Percentiles rank a stretch among this genome's conserved stretches.
Evolutionary conservation across 1,139 yeast genomes (phyloP).

Genomic region (Arxiozyma slooffiae): DNA sequence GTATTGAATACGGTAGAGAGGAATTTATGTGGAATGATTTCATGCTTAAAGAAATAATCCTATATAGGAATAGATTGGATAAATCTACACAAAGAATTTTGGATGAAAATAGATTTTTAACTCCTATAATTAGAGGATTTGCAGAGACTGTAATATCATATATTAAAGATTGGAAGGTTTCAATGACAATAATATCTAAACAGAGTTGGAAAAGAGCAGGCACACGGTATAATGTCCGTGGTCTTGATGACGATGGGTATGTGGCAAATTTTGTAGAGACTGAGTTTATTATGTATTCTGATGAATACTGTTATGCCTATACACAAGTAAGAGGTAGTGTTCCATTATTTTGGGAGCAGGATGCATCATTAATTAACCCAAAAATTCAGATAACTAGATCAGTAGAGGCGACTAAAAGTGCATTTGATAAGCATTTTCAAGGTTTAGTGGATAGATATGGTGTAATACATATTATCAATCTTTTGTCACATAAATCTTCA

Average conservation of each 20-base stretch:
- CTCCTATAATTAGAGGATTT: conserved; percentile 90
- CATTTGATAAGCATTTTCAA: conserved; percentile 73
- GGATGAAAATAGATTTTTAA: conserved; percentile 70
- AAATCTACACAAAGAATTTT: conserved; percentile 45
- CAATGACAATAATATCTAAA: conserved; percentile 73
- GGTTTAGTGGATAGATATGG: conserved; percentile 68
- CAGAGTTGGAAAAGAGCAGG: conserved; percentile 97
- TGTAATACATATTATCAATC: conserved; percentile 72
- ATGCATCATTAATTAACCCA: conserved; percentile 68
- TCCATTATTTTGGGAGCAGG: conserved; percentile 98
- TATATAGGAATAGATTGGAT: conserved; percentile 63
- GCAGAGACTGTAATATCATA: conserved; percentile 62
- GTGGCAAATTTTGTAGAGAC: conserved; percentile 97
- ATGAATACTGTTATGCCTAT: conserved; percentile 58
- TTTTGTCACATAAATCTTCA: conserved; percentile 67
- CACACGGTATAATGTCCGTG: conserved; percentile 85
- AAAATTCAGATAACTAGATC: conserved; percentile 85
- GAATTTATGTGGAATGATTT: conserved; percentile 97
- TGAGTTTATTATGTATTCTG: conserved; percentile 60
- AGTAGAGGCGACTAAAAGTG: conserved; percentile 83
- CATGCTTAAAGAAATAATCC: conserved; percentile 73
- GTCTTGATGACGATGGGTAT: conserved; percentile 89
- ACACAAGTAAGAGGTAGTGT: conserved; percentile 89
- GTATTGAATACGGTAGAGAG: conserved; percentile 53
- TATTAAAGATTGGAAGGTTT: conserved; percentile 44